phyloP scores from a whole-genome alignment of 106 monocot species.

The Apostasia ramifera region DNA sequence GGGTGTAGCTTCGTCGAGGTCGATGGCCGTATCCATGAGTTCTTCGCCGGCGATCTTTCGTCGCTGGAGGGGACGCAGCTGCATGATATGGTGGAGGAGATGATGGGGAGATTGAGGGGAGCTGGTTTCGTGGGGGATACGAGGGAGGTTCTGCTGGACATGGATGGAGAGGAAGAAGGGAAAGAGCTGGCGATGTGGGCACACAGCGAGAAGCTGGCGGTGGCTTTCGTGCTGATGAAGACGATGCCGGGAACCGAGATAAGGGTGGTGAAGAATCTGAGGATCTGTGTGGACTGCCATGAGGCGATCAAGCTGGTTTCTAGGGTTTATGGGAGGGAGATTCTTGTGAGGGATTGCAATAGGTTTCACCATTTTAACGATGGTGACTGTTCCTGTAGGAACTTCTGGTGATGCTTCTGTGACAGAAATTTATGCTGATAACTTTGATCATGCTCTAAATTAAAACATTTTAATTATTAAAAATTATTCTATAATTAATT shows the following conservation, averaged over 20 bases:
- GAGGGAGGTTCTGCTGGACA: conserved; percentile 8
- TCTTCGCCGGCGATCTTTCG: conserved; percentile 2
- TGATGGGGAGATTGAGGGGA: conserved; percentile 8
- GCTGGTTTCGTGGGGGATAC: conserved; percentile 14
- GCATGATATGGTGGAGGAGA: conserved; percentile 10
- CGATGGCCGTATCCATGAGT: not conserved
- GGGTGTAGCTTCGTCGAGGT: conserved; percentile 20
- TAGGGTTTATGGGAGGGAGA: conserved; percentile 12
- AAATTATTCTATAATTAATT: too few species aligned
- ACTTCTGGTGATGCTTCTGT: conserved; percentile 2
- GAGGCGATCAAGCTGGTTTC: conserved; percentile 18
- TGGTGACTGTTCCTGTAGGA: conserved; percentile 1
- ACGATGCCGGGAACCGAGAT: conserved; percentile 6
- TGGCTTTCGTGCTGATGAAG: conserved; percentile 20
- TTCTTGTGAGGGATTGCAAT: conserved; percentile 15
- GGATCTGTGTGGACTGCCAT: conserved; percentile 22
- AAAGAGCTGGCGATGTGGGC: not conserved
- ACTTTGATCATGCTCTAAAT: too few species aligned
- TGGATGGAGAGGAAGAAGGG: conserved; percentile 5
- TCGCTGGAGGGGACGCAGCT: not conserved
- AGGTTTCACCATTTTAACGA: conserved; percentile 18
- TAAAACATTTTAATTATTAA: too few species aligned
- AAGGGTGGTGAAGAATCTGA: conserved; percentile 20
- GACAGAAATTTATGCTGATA: too few species aligned
- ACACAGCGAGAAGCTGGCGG: conserved; percentile 18